Percentiles rank a stretch among this genome's conserved stretches.
These are phyloP conservation scores for Paraconiothyrium sp. DNA, from an alignment of 2,329 filamentous ascomycete genomes.

Conservation along the genomic window DNA sequence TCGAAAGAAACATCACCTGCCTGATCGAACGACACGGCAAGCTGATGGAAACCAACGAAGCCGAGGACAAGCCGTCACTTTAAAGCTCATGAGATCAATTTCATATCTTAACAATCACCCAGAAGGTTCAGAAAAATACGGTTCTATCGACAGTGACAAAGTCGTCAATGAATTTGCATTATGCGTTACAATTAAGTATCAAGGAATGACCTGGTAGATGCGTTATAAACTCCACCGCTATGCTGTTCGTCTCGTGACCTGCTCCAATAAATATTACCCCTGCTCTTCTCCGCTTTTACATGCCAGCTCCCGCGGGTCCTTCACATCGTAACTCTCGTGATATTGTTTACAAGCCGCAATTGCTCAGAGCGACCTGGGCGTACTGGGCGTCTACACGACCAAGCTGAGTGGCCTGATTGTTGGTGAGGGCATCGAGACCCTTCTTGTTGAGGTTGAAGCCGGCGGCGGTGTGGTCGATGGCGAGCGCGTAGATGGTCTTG, in stretches of 20 bases:
- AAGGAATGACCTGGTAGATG: slow-evolving; percentile 16
- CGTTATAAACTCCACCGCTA: slow-evolving; percentile 6
- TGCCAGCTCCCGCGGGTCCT: background rate
- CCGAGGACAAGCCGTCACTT: background rate
- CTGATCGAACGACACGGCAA: background rate
- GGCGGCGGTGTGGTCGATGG: slow-evolving; percentile 57
- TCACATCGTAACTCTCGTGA: slow-evolving; percentile 8
- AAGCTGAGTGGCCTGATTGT: slow-evolving; percentile 53
- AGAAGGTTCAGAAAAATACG: background rate
- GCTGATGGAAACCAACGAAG: background rate
- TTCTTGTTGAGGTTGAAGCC: slow-evolving; percentile 61
- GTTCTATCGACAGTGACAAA: background rate
- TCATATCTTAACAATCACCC: no score
- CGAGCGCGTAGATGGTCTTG: slow-evolving; percentile 59
- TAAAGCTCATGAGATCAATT: background rate
- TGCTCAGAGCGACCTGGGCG: slow-evolving; percentile 48
- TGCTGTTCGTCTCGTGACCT: slow-evolving; percentile 12
- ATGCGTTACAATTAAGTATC: slow-evolving; percentile 13
- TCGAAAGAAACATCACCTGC: background rate
- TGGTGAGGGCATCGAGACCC: slow-evolving; percentile 62
- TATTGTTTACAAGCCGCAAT: slow-evolving; percentile 42
- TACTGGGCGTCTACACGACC: slow-evolving; percentile 57
- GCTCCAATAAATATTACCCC: slow-evolving; percentile 5
- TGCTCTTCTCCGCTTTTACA: slow-evolving; percentile 8
- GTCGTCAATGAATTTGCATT: slow-evolving; percentile 9